Percentiles rank a stretch among this genome's conserved stretches.
phyloP scores from a whole-genome alignment of 108 stramenopile species.

The Skeletonema potamos region DNA sequence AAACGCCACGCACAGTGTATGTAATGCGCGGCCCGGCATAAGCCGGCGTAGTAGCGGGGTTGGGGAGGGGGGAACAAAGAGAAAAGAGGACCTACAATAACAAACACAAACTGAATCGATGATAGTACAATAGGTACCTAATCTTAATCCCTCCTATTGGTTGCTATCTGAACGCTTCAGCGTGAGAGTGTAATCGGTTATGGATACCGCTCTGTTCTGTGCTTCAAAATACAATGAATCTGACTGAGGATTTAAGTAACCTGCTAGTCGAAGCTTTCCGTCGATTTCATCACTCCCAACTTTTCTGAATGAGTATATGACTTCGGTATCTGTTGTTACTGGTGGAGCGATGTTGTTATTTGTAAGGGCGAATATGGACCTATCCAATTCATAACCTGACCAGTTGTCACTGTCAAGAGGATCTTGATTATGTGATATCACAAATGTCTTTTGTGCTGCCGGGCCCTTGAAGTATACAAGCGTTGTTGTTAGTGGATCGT shows the following conservation, averaged over 20 bases:
- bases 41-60: no score
- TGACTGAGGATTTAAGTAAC: conserved; percentile 75
- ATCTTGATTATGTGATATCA: conserved; percentile 58
- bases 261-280: conserved; percentile 64
- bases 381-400: conserved; percentile 68
- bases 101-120: no score
- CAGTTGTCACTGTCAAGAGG: conserved; percentile 41
- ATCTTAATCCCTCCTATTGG: no score
- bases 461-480: conserved; percentile 80
- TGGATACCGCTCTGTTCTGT: conserved; percentile 69
- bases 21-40: no score
- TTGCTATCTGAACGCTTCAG: conserved; percentile 34
- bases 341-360: conserved; percentile 84
- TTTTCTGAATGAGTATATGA: conserved; percentile 62
- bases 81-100: no score
- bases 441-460: conserved; percentile 81
- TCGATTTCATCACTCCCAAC: conserved; percentile 43
- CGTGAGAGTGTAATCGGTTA: conserved; percentile 65
- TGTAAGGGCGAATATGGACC: conserved; percentile 84
- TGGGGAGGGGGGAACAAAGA: no score
- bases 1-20: no score
- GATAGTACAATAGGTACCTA: no score
- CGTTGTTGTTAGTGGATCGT: conserved; percentile 76
- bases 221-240: conserved; percentile 83
- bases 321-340: conserved; percentile 79